Evolutionary conservation across 176 grass and related monocot genomes (phyloP).

Genomic region (Dactylis glomerata): DNA sequence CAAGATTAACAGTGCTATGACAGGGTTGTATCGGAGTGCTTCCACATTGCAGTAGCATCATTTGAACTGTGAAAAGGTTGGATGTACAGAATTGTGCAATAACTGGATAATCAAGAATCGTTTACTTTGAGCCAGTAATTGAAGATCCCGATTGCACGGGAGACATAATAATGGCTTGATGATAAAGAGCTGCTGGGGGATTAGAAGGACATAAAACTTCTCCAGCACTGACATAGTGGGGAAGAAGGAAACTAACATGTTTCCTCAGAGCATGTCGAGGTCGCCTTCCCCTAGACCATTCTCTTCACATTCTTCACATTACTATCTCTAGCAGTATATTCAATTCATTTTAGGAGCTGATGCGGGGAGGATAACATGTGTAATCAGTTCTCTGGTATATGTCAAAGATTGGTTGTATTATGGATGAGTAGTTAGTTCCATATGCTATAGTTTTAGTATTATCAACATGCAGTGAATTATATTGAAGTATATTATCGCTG

Average conservation of each 20-base stretch:
- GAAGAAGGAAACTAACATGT: constrained; percentile 25
- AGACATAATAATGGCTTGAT: constrained; percentile 27
- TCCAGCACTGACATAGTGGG: constrained; percentile 26
- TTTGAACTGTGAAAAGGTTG: constrained; percentile 4
- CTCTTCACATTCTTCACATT: constrained; percentile 35
- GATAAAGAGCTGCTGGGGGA: constrained; percentile 21
- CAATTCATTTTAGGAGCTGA: constrained; percentile 41
- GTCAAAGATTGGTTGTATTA: constrained; percentile 43
- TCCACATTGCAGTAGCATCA: constrained; percentile 63
- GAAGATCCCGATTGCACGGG: background rate
- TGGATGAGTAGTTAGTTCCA: constrained; percentile 22
- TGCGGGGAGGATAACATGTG: constrained; percentile 29
- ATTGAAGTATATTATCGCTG: background rate
- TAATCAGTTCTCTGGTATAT: constrained; percentile 39
- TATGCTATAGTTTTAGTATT: constrained; percentile 12
- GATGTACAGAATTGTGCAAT: constrained; percentile 25
- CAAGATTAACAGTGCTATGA: constrained; percentile 51
- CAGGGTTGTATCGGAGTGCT: constrained; percentile 62
- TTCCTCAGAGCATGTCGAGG: constrained; percentile 24
- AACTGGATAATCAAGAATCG: constrained; percentile 14
- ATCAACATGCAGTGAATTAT: constrained; percentile 20
- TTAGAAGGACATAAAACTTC: constrained; percentile 34
- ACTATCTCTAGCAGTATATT: constrained; percentile 32
- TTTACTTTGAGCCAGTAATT: constrained; percentile 17
- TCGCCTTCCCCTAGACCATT: background rate